Conservation (phyloP, 768 basidiomycete species). For the Ramaria rubella region DNA sequence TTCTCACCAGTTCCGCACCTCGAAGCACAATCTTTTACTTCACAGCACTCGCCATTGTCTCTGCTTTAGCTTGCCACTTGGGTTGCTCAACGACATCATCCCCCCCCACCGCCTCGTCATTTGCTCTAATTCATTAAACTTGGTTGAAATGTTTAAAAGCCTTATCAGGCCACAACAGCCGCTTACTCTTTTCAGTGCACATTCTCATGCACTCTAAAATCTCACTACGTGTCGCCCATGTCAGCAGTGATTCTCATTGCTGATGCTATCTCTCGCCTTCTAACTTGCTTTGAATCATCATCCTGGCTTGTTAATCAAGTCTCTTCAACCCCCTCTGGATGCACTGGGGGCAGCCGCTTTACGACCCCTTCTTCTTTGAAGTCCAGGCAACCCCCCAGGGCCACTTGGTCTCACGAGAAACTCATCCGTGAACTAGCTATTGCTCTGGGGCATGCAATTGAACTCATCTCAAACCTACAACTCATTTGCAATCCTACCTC, state of each 20-base stretch:
- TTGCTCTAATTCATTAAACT: no score
- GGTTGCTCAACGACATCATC: not conserved
- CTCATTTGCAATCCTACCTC: constrained; percentile 29
- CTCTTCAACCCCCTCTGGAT: not conserved
- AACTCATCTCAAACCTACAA: constrained; percentile 22
- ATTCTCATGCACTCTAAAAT: no score
- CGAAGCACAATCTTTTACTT: constrained; percentile 11
- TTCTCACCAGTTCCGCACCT: constrained; percentile 4
- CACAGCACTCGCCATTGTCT: constrained; percentile 10
- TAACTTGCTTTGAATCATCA: not conserved
- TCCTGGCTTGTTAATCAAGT: no score
- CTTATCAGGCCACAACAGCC: not conserved
- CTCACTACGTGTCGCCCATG: no score
- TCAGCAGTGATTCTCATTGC: no score
- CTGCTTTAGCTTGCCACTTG: not conserved
- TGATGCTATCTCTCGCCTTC: no score
- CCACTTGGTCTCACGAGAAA: no score
- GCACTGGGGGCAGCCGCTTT: not conserved
- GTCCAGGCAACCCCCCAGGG: no score
- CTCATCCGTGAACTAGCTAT: constrained; percentile 26
- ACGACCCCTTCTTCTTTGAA: not conserved
- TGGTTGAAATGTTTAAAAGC: constrained; percentile 19
- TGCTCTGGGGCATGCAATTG: constrained; percentile 27
- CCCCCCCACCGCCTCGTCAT: no score
- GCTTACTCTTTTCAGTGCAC: no score